Evolutionary conservation across 139 green algal genomes (phyloP), one percentile per base, ranked within the genome.

Genomic region (Monoraphidium neglectum): DNA sequence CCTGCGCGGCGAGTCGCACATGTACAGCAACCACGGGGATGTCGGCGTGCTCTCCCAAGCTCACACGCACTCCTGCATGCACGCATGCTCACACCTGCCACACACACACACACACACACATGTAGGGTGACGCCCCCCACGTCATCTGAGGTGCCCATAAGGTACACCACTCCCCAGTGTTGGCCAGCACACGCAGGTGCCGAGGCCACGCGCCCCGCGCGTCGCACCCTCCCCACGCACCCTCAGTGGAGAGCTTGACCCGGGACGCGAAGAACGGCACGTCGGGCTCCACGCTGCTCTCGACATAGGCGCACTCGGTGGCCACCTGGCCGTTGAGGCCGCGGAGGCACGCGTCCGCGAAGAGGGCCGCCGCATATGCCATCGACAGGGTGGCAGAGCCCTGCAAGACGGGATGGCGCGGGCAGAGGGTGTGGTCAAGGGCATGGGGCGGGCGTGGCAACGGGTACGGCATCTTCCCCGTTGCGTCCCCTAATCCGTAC

Each of bases 351-450:
- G 92, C 88, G 77, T 99, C 93, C 16, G 93, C 94, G 63, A 99
- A 99, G 60, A 97, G 90, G 2, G 95, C 96, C 40, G 92, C 97
- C 10, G 97, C 96, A 70, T 99, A 98, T 0, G 97, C 97, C 96
- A 99, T 99, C 40, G 94, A 98, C 68, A 99, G 88, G 3, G 96
- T 99, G 43, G 96, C 96, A 21, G 90, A 96, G 26, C 95, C 95
- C 90, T 94, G 86, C 67, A 85, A n/a, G 15, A n/a, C 2, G 51
- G n/a, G n/a, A n/a, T n/a, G n/a, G n/a, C n/a, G n/a, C n/a, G n/a
- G n/a, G n/a, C n/a, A n/a, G n/a, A n/a, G n/a, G n/a, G n/a, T n/a
- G n/a, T n/a, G n/a, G n/a, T n/a, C n/a, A n/a, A n/a, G n/a, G n/a
- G n/a, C n/a, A n/a, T n/a, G n/a, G n/a, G n/a, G n/a, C n/a, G n/a